Base-by-base conservation (phyloP, 306 rosid species). In the Bauhinia variegata region DNA sequence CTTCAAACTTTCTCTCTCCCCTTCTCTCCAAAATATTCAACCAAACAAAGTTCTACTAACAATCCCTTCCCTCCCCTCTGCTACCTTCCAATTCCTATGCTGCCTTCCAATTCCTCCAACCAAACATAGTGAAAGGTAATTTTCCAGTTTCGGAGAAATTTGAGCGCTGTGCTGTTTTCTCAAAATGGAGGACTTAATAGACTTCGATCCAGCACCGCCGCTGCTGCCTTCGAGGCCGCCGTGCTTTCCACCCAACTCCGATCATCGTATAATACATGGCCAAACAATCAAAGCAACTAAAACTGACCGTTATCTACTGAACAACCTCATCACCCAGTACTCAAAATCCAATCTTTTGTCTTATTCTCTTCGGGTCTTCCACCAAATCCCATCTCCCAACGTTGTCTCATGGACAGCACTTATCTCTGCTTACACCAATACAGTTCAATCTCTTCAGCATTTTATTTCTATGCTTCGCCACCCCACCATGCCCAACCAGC, bases 401-500 rank as follows among this genome's bases (percentile, higher is more conserved):
- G 80, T 81, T 8, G 89, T 81, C 16, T 78, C 89, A 28, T 84
- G 89, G 86, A 84, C 89, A 19, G 63, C 86, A 14, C 67, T 84
- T 33, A 75, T 84, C 64, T 76, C 86, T 42, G 78, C 89, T 8
- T 68, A 71, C 43, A 43, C 86, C 54, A 72, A 64, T 79, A 63
- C 81, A 13, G 10, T 17, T 54, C 38, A 3, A 3, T 71, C 98
- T 48, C 88, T 92, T 53, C 84, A 60, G 11, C 79, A 85, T 48
- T 89, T 92, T 70, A 48, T 89, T 64, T 80, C 89, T 50, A 92
- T 92, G 98, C 91, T 85, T 53, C 95, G 93, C 78, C 80, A 75
- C 79, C 79, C 91, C 11, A 67, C 76, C 0, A 75, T 81, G 14
- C 98, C 98, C 69, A 89, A 85, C 86, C 89, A 78, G 49, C 91